Evolutionary conservation across 2,329 filamentous ascomycete species (phyloP), one percentile per base, ranked within the genome.

Genomic region (Aspergillus melleus): DNA sequence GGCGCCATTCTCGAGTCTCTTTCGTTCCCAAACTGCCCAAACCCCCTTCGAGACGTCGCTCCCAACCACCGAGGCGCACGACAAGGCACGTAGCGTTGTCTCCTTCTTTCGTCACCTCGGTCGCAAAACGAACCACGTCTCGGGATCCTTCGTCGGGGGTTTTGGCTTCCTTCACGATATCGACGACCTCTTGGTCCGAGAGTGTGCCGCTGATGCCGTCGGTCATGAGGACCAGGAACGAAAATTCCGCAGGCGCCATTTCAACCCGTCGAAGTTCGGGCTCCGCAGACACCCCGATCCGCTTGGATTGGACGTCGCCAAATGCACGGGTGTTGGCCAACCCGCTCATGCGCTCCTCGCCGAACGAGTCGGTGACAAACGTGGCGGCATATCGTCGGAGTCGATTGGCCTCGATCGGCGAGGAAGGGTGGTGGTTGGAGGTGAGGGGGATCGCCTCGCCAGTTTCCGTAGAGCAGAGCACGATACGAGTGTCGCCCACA

Each of bases 281-380:
- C 76, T 99, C 95, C 1, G 95, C 95, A 4, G 90, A 93, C 12
- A 99, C 94, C 29, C 95, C 95, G 55, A 98, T 89, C 55, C 94
- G 90, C 78, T 99, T 99, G 59, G 88, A 91, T 36, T 85, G 85
- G 78, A 97, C 92, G 79, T 99, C 95, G 26, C 95, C 95, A 73
- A 99, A 98, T 4, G 95, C 85, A 30, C 95, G 90, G 32, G 91
- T 96, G 78, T 99, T 99, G 67, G 95, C 95, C 0, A 99, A 84
- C 0, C 95, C 94, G 14, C 88, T 88, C 76, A 99, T 95, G 67
- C 95, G 92, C 77, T 98, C 93, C 78, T 99, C 95, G 71, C 95
- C 95, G 74, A 99, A 99, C 36, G 91, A 96, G 77, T 99, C 95
- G 0, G 94, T 95, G 19, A 96, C 89, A 73, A 98, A 94, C 2